Conservation (phyloP, 805 yeast genomes). For the Starmerella khaoyaiensis region DNA sequence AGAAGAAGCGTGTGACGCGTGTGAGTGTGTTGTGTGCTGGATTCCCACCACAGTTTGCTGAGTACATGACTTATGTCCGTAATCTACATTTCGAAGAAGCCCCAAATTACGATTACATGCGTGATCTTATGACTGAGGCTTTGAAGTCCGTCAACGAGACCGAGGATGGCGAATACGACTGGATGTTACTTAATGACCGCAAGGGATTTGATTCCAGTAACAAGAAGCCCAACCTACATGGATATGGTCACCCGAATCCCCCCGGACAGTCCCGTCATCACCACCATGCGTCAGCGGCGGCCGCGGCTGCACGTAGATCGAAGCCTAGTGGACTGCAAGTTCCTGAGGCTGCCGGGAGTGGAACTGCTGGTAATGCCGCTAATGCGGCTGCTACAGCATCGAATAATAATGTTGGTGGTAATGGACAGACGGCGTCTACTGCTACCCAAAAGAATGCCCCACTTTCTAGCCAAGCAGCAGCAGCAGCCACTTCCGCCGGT, state of each 20-base stretch:
- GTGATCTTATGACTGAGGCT: constrained; percentile 58
- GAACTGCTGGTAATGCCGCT: constrained; percentile 2
- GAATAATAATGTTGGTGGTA: constrained; percentile 1
- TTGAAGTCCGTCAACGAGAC: constrained; percentile 54
- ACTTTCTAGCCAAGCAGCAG: background rate
- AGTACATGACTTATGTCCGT: constrained; percentile 79
- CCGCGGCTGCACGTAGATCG: constrained; percentile 11
- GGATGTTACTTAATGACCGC: constrained; percentile 94
- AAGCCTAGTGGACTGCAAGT: constrained; percentile 7
- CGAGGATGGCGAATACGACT: constrained; percentile 87
- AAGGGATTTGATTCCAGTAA: constrained; percentile 91
- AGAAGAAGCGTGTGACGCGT: constrained; percentile 82
- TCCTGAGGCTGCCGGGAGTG: constrained; percentile 7
- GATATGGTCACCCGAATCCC: constrained; percentile 80
- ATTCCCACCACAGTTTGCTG: constrained; percentile 83
- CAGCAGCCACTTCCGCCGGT: background rate
- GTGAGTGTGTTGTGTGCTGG: constrained; percentile 78
- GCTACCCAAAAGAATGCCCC: too few species aligned
- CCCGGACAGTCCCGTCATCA: constrained; percentile 18
- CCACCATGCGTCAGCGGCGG: constrained; percentile 13
- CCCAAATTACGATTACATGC: constrained; percentile 84
- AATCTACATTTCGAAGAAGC: constrained; percentile 82
- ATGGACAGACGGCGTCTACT: background rate
- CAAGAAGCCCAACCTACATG: constrained; percentile 87
- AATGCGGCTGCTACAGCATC: constrained; percentile 3